A percentile compares a stretch with the other conserved stretches of the same genome.
phyloP scores from a whole-genome alignment of 805 yeast genomes.

The Candida broadrunensis region DNA sequence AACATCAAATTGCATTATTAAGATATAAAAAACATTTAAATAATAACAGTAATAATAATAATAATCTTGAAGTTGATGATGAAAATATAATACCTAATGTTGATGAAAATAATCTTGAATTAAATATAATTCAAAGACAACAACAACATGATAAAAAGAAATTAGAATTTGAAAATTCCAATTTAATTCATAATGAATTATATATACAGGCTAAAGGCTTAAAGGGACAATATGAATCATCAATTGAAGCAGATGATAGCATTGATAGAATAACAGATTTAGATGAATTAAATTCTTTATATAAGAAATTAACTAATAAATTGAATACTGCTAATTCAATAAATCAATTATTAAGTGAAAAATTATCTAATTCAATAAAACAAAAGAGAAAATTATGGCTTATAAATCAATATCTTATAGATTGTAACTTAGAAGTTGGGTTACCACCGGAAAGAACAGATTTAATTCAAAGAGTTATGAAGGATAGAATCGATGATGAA shows the following conservation, averaged over 20 bases:
- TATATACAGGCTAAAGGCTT: constrained; percentile 2
- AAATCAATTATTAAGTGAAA: constrained; percentile 30
- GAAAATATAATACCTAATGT: neutral
- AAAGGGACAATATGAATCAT: constrained; percentile 3
- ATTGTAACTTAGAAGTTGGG: constrained; percentile 38
- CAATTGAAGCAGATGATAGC: constrained; percentile 12
- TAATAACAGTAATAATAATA: constrained; percentile 2
- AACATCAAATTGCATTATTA: constrained; percentile 28
- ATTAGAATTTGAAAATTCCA: neutral
- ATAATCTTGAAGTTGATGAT: constrained; percentile 2
- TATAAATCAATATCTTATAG: constrained; percentile 41
- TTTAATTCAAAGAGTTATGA: constrained; percentile 7
- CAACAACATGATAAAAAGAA: constrained; percentile 5
- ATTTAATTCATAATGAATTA: constrained; percentile 5
- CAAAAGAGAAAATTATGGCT: constrained; percentile 38
- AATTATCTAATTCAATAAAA: constrained; percentile 21
- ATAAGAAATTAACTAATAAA: constrained; percentile 26
- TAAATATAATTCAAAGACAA: constrained; percentile 7
- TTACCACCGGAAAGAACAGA: constrained; percentile 19
- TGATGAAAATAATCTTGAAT: constrained; percentile 3
- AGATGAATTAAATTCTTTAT: constrained; percentile 15
- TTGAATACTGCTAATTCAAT: constrained; percentile 38
- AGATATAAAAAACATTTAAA: constrained; percentile 25
- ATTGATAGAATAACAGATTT: constrained; percentile 13
- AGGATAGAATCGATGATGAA: constrained; percentile 10